Percentiles rank a stretch among this genome's conserved stretches.
Evolutionary conservation across 2,329 filamentous ascomycete genomes (phyloP).

Genomic region (Stachybotrys chartarum): DNA sequence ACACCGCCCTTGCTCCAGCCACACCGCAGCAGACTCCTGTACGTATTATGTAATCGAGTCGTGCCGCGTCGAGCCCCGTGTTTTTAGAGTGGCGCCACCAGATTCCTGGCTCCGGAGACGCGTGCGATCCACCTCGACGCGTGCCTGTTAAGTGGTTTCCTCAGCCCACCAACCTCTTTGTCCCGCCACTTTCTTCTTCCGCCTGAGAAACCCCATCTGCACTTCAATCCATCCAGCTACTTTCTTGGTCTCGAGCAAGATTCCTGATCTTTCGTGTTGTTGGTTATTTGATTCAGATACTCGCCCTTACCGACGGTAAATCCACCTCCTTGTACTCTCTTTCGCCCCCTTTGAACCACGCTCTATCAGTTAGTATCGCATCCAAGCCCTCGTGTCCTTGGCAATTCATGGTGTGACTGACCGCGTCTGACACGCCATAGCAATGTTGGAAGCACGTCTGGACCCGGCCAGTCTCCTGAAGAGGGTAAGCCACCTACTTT

Average conservation of each 20-base stretch:
- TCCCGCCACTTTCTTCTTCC: not conserved
- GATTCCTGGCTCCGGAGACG: slow-evolving; percentile 11
- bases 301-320: no score
- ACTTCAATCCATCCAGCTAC: not conserved
- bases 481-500: slow-evolving; percentile 57
- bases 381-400: not conserved
- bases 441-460: slow-evolving; percentile 93
- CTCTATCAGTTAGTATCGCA: not conserved
- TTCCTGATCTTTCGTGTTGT: no score
- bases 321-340: not conserved
- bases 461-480: slow-evolving; percentile 91
- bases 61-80: slow-evolving; percentile 13
- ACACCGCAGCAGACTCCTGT: no score
- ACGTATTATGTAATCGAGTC: not conserved
- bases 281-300: no score
- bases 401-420: not conserved
- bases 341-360: not conserved
- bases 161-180: not conserved
- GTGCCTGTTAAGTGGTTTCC: slow-evolving; percentile 27
- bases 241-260: not conserved
- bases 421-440: slow-evolving; percentile 21
- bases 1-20: no score
- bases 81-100: slow-evolving; percentile 20
- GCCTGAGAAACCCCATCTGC: not conserved
- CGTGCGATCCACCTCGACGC: slow-evolving; percentile 11